Percentiles rank a stretch among this genome's conserved stretches.
Conservation (phyloP, 352 stramenopile species). For the Globisporangium lucens region DNA sequence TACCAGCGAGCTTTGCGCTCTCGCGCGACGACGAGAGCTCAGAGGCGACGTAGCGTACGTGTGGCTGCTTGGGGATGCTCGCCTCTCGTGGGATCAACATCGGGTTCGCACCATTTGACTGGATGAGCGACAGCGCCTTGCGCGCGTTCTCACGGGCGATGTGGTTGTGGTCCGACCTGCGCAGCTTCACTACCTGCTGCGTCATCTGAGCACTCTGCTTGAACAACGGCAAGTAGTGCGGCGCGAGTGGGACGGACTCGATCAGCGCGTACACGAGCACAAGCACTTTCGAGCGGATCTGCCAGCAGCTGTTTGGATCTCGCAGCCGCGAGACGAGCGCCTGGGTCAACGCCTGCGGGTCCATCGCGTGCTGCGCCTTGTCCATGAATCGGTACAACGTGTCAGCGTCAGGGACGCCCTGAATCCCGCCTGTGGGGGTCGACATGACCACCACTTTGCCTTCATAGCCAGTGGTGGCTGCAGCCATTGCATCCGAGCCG, state of each 20-base stretch:
- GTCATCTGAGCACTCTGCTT: constrained; percentile 22
- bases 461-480: constrained; percentile 27
- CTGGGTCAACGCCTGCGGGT: constrained; percentile 24
- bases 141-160: constrained; percentile 48
- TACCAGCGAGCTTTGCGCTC: background rate
- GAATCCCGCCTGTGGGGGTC: constrained; percentile 45
- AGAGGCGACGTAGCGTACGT: constrained; percentile 12
- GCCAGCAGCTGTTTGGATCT: constrained; percentile 35
- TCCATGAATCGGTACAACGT: constrained; percentile 42
- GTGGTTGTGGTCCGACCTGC: constrained; percentile 32
- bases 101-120: constrained; percentile 40
- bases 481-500: constrained; percentile 12
- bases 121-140: constrained; percentile 54
- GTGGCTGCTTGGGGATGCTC: constrained; percentile 17
- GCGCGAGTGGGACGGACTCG: constrained; percentile 36
- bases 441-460: constrained; percentile 45
- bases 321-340: constrained; percentile 42
- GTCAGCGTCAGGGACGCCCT: constrained; percentile 47
- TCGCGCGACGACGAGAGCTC: constrained; percentile 12
- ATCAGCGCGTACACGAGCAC: constrained; percentile 55
- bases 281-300: constrained; percentile 50
- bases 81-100: constrained; percentile 31
- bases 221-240: constrained; percentile 32
- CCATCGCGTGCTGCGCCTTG: constrained; percentile 32
- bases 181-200: constrained; percentile 34